Evolutionary conservation across 441 rosid genomes (phyloP), one percentile per base, ranked within the genome.

Genomic region (Lepidium campestre): DNA sequence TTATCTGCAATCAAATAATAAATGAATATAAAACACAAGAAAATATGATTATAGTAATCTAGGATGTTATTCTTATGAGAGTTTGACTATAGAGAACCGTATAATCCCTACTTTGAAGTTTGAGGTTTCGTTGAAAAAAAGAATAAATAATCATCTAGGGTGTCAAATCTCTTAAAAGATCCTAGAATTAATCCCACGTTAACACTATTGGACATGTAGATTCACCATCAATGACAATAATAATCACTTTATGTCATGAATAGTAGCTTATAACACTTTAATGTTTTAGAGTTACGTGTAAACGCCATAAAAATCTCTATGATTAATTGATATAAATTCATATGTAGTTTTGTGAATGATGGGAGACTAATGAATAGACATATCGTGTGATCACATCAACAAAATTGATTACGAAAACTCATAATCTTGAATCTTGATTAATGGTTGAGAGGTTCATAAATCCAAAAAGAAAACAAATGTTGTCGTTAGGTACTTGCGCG

Each of bases 401-500:
- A 49, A 14, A 36, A 37, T 29, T 14, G 34, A 11, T 6, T 36
- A 46, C 8, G 7, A 34, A 25, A 23, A 34, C 32, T 23, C 23
- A 45, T 25, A 29, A 62, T 34, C 37, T 8, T 63, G 12, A 4
- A 13, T 25, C 55, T 41, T 64, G 47, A 66, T 22, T 13, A 50
- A 42, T 34, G 42, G 23, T 23, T 41, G 55, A 54, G 46, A 68
- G 40, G 39, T 23, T 19, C 11, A 35, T 40, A 58, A 45, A 53
- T 29, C 63, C 68, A 73, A 73, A 67, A 54, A 60, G 58, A 53
- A 73, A 50, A 59, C 68, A 73, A 60, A 54, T 60, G 73, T 67
- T 61, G 73, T 45, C 22, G 65, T 73, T 18, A 31, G 13, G 64
- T 29, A 34, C 10, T 42, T 72, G 67, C 67, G 72, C 76, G 68